phyloP scores from a whole-genome alignment of 331 rosid genomes.

The Stylosanthes scabra region DNA sequence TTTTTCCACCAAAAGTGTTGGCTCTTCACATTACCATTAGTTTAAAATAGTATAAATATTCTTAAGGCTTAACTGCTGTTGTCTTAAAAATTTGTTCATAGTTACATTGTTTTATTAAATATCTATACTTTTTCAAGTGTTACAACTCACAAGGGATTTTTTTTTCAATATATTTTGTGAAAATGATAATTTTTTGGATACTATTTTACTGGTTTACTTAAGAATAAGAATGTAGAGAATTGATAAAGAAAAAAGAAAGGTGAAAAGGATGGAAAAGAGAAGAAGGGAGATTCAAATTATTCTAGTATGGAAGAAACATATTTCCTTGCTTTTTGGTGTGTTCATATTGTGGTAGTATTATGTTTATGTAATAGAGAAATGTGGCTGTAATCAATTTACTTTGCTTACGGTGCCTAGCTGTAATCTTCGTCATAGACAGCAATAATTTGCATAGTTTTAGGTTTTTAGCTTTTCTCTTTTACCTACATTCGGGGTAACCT shows the following conservation, averaged over 20 bases:
- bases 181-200: no score
- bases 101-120: no score
- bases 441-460: background rate
- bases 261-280: constrained; percentile 28
- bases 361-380: background rate
- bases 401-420: background rate
- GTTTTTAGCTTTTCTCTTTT: background rate
- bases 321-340: constrained; percentile 34
- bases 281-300: constrained; percentile 38
- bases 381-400: constrained; percentile 36
- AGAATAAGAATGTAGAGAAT: constrained; percentile 22
- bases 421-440: background rate
- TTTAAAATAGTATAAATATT: no score
- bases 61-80: no score
- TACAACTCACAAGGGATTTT: no score
- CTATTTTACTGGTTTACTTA: no score
- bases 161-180: no score
- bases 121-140: no score
- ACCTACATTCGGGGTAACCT: no score
- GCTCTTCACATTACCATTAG: no score
- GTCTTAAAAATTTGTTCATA: no score
- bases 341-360: constrained; percentile 48
- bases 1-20: no score
- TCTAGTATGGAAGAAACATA: constrained; percentile 37
- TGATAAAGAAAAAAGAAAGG: constrained; percentile 19